Base-by-base conservation (phyloP, 1,284 basidiomycete genomes). In the Pseudozyma thailandica region DNA sequence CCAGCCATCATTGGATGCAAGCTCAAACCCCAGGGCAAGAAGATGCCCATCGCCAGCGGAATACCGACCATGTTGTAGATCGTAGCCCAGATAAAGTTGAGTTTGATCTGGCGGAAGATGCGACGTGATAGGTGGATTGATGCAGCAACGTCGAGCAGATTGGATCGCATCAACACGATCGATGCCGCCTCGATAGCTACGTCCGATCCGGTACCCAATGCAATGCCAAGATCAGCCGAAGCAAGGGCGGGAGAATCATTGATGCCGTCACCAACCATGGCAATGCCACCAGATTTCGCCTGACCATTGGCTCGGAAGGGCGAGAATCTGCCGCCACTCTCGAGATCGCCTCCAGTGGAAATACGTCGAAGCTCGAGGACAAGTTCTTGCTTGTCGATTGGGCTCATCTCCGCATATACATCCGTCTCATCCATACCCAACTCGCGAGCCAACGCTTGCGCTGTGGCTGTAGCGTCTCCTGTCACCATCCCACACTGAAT, bases 1-100 rank as follows among this genome's bases (percentile, higher is more conserved):
- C 93, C 95, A 0, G 96, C 94, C 86, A 94, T 90, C 95, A 98
- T 98, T 3, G 96, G 96, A 78, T 95, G 96, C 80, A 98, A 88
- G 83, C 94, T 92, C 33, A 94, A 78, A 7, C 93, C 93, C 85
- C 93, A 89, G 0, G 96, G 96, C 15, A 98, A 86, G 84, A 98
- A 90, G 47, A 98, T 73, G 42, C 96, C 96, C 96, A 98, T 98
- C 13, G 96, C 96, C 35, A 98, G 88, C n/a, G 96, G 96, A 57
- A 99, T 94, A 70, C 94, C 92, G 62, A 97, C 84, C 23, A 96
- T 77, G 82, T 98, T 98, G 86, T 98, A 98, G 46, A 80, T 60
- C 15, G 81, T 83, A 6, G 83, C 82, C 83, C 83, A 83, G 50
- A 81, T 41, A 30, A 78, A 82, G 58, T 83, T 82, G 89, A 89